A percentile compares a stretch with the other conserved stretches of the same genome.
Evolutionary conservation across 75 land plant species (phyloP).

Genomic region (Isoetes taiwanensis): DNA sequence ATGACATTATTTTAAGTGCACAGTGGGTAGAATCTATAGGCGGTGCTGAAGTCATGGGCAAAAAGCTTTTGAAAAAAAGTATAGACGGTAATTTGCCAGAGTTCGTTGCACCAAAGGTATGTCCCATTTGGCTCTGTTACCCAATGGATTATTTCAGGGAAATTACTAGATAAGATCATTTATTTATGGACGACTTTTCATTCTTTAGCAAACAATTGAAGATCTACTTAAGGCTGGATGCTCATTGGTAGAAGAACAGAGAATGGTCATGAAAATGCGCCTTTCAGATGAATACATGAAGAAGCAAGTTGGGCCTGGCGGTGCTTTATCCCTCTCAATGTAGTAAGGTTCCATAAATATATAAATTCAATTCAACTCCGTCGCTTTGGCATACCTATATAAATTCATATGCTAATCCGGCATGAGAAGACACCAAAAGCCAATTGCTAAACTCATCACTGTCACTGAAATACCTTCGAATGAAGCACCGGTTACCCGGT

Average conservation of each 20-base stretch:
- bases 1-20: slow-evolving; percentile 2
- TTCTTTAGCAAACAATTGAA: slow-evolving; percentile 86
- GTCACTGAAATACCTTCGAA: too few relatives aligned
- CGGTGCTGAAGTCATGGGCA: slow-evolving; percentile 53
- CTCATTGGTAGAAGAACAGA: slow-evolving; percentile 59
- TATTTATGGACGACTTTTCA: too few relatives aligned
- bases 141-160: too few relatives aligned
- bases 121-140: too few relatives aligned
- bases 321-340: slow-evolving; percentile 9
- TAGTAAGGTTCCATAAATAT: too few relatives aligned
- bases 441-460: too few relatives aligned
- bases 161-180: too few relatives aligned
- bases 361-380: too few relatives aligned
- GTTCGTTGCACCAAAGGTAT: slow-evolving; percentile 61
- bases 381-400: too few relatives aligned
- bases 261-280: slow-evolving; percentile 53
- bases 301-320: slow-evolving; percentile 33
- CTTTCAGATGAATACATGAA: slow-evolving; percentile 90
- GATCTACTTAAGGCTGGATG: slow-evolving; percentile 58
- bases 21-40: slow-evolving; percentile 76
- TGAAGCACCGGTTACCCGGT: too few relatives aligned
- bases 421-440: too few relatives aligned
- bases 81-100: slow-evolving; percentile 49
- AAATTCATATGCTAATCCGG: too few relatives aligned
- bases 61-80: slow-evolving; percentile 38